These are phyloP conservation scores for Ligustrum vulgare DNA, from an alignment of 257 asterid genomes.

Conservation along the genomic window DNA sequence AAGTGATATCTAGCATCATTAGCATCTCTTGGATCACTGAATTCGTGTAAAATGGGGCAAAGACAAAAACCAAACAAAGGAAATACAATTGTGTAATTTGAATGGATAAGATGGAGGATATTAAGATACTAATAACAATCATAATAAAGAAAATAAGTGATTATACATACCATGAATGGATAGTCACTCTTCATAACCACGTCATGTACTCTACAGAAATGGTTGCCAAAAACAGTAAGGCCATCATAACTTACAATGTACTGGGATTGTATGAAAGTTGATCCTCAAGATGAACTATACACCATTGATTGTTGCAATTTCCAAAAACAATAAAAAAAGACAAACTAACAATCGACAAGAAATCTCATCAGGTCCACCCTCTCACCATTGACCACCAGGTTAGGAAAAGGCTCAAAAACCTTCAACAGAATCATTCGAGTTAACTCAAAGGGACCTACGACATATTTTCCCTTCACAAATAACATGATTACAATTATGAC, in stretches of 20 bases:
- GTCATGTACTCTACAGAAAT: no score
- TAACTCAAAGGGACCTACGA: conserved; percentile 48
- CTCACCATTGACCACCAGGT: conserved; percentile 84
- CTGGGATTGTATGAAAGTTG: conserved; percentile 88
- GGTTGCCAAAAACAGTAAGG: no score
- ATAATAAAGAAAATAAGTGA: no score
- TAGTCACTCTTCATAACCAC: no score
- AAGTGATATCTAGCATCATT: no score
- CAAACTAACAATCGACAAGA: conserved; percentile 91
- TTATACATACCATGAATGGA: no score
- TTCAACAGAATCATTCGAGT: conserved; percentile 94
- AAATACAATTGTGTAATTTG: conserved; percentile 21
- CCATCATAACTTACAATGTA: conserved; percentile 85
- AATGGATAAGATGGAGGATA: conserved; percentile 9
- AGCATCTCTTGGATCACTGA: no score
- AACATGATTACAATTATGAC: no score
- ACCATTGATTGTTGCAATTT: conserved; percentile 95
- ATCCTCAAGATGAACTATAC: conserved; percentile 95
- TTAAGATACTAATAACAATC: neutral
- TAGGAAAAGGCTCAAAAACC: conserved; percentile 81
- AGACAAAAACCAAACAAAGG: conserved; percentile 32
- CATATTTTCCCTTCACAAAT: no score
- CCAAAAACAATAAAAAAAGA: conserved; percentile 94
- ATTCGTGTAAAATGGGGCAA: no score
- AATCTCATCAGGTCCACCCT: conserved; percentile 77